A percentile compares a stretch with the other conserved stretches of the same genome.
These are phyloP conservation scores for Tephrocybe rancida DNA, from an alignment of 768 basidiomycete genomes.

Conservation along the genomic window DNA sequence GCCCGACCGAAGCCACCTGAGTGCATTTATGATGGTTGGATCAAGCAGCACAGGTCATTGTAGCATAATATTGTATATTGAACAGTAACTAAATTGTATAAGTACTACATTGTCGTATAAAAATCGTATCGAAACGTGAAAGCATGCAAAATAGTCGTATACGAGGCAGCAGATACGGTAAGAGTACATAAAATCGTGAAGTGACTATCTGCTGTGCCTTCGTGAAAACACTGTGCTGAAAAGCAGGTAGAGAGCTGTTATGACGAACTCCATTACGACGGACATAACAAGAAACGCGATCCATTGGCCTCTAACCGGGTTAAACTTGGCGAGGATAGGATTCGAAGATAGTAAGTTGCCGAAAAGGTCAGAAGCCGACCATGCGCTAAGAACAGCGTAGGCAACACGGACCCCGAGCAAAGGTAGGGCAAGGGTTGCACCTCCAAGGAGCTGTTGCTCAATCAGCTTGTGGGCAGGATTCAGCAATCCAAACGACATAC, in stretches of 20 bases:
- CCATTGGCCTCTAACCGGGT: slow-evolving; percentile 60
- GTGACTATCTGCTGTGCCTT: slow-evolving; percentile 20
- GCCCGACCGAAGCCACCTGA: too few relatives aligned
- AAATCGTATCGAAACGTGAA: slow-evolving; percentile 8
- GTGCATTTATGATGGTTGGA: too few relatives aligned
- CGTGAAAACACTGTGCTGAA: slow-evolving; percentile 45
- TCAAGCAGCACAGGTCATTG: too few relatives aligned
- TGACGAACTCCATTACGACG: slow-evolving; percentile 60
- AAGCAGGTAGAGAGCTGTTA: slow-evolving; percentile 49
- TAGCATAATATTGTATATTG: slow-evolving; percentile 3
- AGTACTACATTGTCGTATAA: too few relatives aligned
- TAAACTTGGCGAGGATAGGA: slow-evolving; percentile 52
- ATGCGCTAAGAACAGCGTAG: slow-evolving; percentile 63
- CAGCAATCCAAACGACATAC: slow-evolving; percentile 29
- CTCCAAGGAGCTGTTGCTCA: slow-evolving; percentile 52
- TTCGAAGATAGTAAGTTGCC: slow-evolving; percentile 39
- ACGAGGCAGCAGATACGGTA: too few relatives aligned
- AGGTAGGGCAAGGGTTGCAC: slow-evolving; percentile 56
- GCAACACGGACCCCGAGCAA: slow-evolving; percentile 58
- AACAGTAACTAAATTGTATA: too few relatives aligned
- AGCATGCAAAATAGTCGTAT: slow-evolving; percentile 1
- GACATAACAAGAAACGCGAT: slow-evolving; percentile 59
- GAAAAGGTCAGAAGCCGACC: slow-evolving; percentile 52
- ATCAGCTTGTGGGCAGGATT: background rate
- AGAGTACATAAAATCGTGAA: background rate